Base-by-base conservation (phyloP, 371 early-diverging fungal genomes). In the Rhizopus stolonifer region DNA sequence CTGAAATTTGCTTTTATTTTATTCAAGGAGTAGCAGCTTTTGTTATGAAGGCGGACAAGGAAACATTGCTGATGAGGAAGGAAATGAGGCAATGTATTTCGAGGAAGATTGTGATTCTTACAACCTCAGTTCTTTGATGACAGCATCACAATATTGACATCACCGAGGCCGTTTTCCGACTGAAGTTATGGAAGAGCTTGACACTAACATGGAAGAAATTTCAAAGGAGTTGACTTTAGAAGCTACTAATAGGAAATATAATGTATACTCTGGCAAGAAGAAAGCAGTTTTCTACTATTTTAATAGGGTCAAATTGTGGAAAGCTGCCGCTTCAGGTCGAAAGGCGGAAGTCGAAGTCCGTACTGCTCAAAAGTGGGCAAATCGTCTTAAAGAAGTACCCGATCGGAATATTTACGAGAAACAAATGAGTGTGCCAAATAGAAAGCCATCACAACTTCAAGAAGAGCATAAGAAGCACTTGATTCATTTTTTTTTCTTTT, bases 391-490 rank as follows among this genome's bases (percentile, higher is more conserved):
- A 44, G 51, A 60, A 50, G 60, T 54, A 25, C 50, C 46, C 7
- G 4, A 13, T 15, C 54, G 50, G 50, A 40, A 60, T 18, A 60
- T 60, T 5, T 54, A 50, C 11, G 50, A 46, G 17, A 58, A 60
- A 24, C 46, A 54, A 24, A 60, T 51, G 4, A 60, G 50, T 44
- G 39, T 31, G 24, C 1, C 50, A 3, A 54, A 54, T 22, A 9
- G 46, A 49, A 17, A 36, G 39, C 15, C 43, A 7, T 26, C 45
- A 5, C 60, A 54, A 50, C 47, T 54, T 19, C 43, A 54, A 11
- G 24, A 51, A 8, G 36, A 48, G 9, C 60, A 60, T 17, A 54
- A 50, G 23, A 7, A 32, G 9, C 50, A 54, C 26, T 47, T 54
- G 14, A 5, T 54, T 1, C 17, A 50, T 3, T 54, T 60, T 34